phyloP scores from a whole-genome alignment of 176 grass and related monocot genomes.

The Avena sativa region DNA sequence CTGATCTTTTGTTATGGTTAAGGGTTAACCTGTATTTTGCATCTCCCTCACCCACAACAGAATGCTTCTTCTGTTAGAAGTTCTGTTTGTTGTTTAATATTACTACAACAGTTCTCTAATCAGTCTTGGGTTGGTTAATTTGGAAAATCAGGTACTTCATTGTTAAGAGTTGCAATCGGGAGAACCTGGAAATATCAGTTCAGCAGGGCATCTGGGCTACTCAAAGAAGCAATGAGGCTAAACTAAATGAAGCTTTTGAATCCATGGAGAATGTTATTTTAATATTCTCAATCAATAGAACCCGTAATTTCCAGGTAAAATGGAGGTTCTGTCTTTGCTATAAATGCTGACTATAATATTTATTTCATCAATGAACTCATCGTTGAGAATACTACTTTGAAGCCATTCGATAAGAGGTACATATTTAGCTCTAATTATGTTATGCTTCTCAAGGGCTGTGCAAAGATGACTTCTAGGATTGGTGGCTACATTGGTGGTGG shows the following conservation, averaged over 20 bases:
- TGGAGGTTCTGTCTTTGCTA: conserved; percentile 37
- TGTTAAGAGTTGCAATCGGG: conserved; percentile 99
- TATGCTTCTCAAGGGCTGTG: conserved; percentile 75
- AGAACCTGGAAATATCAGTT: conserved; percentile 99
- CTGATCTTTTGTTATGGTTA: conserved; percentile 17
- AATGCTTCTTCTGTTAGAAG: conserved; percentile 26
- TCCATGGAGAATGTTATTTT: conserved; percentile 97
- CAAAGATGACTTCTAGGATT: conserved; percentile 98
- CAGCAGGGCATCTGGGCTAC: conserved; percentile 98
- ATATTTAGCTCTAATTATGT: conserved; percentile 41
- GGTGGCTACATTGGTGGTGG: conserved; percentile 95
- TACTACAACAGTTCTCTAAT: conserved; percentile 51
- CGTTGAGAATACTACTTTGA: conserved; percentile 20
- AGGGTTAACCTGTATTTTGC: conserved; percentile 6
- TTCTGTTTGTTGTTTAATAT: conserved; percentile 23
- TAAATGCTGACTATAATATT: background rate
- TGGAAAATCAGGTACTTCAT: conserved; percentile 94
- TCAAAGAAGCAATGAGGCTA: conserved; percentile 94
- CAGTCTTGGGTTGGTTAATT: conserved; percentile 54
- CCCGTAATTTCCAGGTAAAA: conserved; percentile 93
- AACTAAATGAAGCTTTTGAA: conserved; percentile 99
- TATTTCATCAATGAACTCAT: conserved; percentile 6
- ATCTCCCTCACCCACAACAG: background rate
- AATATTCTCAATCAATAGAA: conserved; percentile 97
- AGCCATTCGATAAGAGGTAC: background rate